Evolutionary conservation across 106 monocot species (phyloP), one percentile per base, ranked within the genome.

Genomic region (Amphibolis antarctica): DNA sequence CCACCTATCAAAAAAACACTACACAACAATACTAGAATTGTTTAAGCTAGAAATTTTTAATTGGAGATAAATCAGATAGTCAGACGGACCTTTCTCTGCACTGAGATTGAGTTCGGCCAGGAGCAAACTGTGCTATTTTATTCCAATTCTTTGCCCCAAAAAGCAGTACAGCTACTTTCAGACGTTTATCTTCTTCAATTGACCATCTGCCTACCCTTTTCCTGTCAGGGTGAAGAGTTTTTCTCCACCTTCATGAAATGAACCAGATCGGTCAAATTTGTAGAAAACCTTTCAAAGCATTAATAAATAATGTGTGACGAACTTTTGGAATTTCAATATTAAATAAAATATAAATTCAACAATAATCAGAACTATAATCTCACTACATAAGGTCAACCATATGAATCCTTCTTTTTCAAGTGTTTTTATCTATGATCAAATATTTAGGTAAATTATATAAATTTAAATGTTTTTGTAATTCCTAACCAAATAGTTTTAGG

Each of bases 141-240:
- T 76, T 77, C 98, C 98, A 98, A 66, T 82, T 82, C 75, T 85
- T 88, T 9, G 84, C 77, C 21, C 87, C 91, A 77, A 91, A 91
- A 70, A 98, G 84, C 66, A 85, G 76, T 17, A 91, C 82, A 22
- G 98, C 80, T 21, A 85, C 85, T 75, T 91, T 98, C 25, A 98
- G 74, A n/a, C 79, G 79, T 49, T 88, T 98, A 63, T 98, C 98
- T 77, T 98, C 98, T 59, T 91, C 85, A 31, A 98, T 65, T 43
- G 82, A 85, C 98, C 98, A 98, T 66, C 87, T 80, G 17, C 98
- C 98, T 44, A 88, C 87, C 51, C 57, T 90, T 67, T 58, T 75
- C 63, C 80, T 82, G 42, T 73, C 75, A 49, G 89, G 89, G 68
- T 78, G 70, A 62, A 98, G 75, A 27, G 85, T 67, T 70, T 81